Conservation (phyloP, 352 stramenopile species). For the Pythium coloratum region DNA sequence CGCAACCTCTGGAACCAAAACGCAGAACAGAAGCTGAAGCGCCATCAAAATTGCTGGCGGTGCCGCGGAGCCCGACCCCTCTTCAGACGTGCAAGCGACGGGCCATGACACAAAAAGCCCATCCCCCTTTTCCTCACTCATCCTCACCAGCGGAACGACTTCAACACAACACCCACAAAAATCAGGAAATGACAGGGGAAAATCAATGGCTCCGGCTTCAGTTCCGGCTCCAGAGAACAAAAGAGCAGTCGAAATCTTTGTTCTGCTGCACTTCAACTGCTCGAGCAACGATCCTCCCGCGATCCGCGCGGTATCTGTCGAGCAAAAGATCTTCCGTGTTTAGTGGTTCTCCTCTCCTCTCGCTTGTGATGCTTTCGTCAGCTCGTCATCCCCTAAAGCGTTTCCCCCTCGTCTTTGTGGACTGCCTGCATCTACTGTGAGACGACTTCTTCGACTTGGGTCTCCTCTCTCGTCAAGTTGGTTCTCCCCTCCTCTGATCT, state of each 20-base stretch:
- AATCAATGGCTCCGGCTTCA: background rate
- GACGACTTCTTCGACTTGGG: too few species aligned
- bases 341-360: too few species aligned
- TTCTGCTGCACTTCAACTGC: background rate
- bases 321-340: background rate
- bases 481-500: background rate
- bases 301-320: slow-evolving; percentile 1
- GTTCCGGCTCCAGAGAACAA: background rate
- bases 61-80: slow-evolving; percentile 10
- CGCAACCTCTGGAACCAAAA: slow-evolving; percentile 3
- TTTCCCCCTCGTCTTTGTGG: too few species aligned
- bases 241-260: background rate
- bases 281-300: background rate
- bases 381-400: too few species aligned
- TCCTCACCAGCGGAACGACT: background rate
- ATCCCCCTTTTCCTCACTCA: background rate
- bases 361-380: too few species aligned
- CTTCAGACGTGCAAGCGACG: slow-evolving; percentile 20
- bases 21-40: slow-evolving; percentile 25
- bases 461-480: too few species aligned
- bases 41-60: slow-evolving; percentile 1
- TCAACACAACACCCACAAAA: background rate
- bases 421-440: too few species aligned
- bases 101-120: slow-evolving; percentile 4
- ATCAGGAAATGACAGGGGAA: background rate